Percentiles rank a stretch among this genome's conserved stretches.
These are phyloP conservation scores for Favolaschia claudopus DNA, from an alignment of 768 basidiomycete species.

Conservation along the genomic window DNA sequence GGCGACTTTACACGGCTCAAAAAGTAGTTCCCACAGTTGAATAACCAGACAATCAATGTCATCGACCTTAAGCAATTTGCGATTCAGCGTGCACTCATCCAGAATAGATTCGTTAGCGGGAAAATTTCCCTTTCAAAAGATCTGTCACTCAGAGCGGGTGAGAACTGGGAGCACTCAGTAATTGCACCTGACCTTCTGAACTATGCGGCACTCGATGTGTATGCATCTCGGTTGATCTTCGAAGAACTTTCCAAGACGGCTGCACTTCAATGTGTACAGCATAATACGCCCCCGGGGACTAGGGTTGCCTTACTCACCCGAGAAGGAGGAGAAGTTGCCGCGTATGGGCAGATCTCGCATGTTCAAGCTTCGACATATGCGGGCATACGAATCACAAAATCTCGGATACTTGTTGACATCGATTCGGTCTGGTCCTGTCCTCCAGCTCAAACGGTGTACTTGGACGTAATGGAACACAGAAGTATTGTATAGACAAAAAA, in stretches of 20 bases:
- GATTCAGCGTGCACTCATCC: slow-evolving; percentile 2
- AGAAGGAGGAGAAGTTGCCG: slow-evolving; percentile 21
- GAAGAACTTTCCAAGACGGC: not conserved
- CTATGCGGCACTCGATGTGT: slow-evolving; percentile 22
- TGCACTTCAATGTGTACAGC: not conserved
- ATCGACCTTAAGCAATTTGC: slow-evolving; percentile 26
- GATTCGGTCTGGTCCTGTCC: no score
- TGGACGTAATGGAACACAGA: no score
- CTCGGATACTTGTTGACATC: not conserved
- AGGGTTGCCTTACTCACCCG: slow-evolving; percentile 21
- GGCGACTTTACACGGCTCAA: slow-evolving; percentile 25
- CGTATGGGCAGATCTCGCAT: not conserved
- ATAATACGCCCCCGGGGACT: slow-evolving; percentile 16
- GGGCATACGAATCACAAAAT: not conserved
- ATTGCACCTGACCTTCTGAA: not conserved
- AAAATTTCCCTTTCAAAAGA: slow-evolving; percentile 18
- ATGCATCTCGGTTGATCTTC: slow-evolving; percentile 15
- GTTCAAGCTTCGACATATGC: not conserved
- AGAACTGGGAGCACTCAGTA: slow-evolving; percentile 28
- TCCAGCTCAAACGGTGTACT: no score
- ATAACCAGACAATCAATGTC: slow-evolving; percentile 3
- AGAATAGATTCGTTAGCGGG: slow-evolving; percentile 10
- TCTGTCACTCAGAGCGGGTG: not conserved
- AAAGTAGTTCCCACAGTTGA: slow-evolving; percentile 21
- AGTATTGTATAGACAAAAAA: no score